These are phyloP conservation scores for Oropetium thomaeum DNA, from an alignment of 176 grass and related monocot species.

Conservation along the genomic window DNA sequence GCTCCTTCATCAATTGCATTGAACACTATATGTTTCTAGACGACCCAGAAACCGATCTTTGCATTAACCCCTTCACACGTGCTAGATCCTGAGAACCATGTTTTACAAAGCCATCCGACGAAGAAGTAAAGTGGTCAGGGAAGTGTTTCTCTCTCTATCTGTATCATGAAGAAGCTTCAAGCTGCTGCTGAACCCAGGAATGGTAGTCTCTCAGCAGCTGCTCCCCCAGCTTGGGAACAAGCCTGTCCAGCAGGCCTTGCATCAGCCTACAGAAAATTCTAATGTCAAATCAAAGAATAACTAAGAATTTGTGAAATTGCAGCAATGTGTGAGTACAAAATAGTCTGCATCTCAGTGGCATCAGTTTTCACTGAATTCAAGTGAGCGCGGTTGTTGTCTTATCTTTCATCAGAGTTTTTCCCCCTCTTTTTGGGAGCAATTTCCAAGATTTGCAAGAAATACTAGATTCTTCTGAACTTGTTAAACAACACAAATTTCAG, in stretches of 20 bases:
- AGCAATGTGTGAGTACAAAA: not conserved
- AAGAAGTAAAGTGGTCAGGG: not conserved
- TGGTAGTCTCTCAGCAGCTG: constrained; percentile 75
- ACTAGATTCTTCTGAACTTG: not conserved
- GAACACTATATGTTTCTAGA: not conserved
- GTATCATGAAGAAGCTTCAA: not conserved
- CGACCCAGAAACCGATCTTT: not conserved
- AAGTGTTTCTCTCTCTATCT: not conserved
- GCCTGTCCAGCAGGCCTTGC: constrained; percentile 78
- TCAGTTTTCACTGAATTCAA: not conserved
- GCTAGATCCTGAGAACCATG: not conserved
- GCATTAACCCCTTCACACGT: not conserved
- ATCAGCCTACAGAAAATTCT: constrained; percentile 49
- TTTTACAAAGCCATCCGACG: not conserved
- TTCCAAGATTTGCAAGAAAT: not conserved
- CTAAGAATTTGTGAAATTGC: not conserved
- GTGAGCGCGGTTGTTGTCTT: not conserved
- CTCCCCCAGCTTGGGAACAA: constrained; percentile 77
- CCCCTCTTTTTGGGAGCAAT: not conserved
- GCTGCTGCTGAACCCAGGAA: constrained; percentile 55
- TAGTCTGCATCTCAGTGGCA: not conserved
- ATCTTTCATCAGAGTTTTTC: not conserved
- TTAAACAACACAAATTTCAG: not conserved
- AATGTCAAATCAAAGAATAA: not conserved
- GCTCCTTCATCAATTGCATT: constrained; percentile 3